Evolutionary conservation across 306 rosid species (phyloP).

Genomic region (Biancaea sappan): DNA sequence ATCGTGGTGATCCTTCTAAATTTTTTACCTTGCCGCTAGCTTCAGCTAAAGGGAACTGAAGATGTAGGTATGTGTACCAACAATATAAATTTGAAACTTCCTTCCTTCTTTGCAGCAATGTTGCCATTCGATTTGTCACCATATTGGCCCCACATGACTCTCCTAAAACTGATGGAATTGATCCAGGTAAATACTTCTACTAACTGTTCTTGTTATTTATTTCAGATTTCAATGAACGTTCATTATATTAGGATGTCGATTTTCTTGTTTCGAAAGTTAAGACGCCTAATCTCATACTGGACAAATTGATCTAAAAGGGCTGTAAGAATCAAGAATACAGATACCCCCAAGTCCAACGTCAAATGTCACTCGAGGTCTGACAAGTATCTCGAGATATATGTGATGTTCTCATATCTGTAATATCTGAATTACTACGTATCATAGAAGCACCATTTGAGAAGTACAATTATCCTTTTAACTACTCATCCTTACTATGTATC

Average conservation of each 20-base stretch:
- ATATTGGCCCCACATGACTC: conserved; percentile 92
- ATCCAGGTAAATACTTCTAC: conserved; percentile 67
- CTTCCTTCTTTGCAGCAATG: conserved; percentile 63
- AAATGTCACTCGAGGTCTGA: neutral
- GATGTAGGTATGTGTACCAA: neutral
- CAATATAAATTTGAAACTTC: conserved; percentile 16
- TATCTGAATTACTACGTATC: neutral
- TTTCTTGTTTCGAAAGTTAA: neutral
- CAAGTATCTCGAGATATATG: neutral
- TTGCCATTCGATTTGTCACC: conserved; percentile 79
- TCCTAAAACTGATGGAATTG: conserved; percentile 97
- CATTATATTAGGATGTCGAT: neutral
- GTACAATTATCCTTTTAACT: neutral
- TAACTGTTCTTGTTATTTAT: neutral
- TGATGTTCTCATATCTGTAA: neutral
- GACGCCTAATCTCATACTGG: neutral
- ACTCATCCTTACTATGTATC: conserved; percentile 24
- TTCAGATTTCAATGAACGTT: conserved; percentile 8
- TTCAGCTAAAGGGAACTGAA: neutral
- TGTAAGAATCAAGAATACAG: neutral
- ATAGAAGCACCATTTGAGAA: neutral
- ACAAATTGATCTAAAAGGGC: neutral
- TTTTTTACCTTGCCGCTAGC: neutral
- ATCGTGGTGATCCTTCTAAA: neutral
- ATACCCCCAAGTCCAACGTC: neutral